Conservation (phyloP, 306 rosid species). For the Crotalaria pallida region DNA sequence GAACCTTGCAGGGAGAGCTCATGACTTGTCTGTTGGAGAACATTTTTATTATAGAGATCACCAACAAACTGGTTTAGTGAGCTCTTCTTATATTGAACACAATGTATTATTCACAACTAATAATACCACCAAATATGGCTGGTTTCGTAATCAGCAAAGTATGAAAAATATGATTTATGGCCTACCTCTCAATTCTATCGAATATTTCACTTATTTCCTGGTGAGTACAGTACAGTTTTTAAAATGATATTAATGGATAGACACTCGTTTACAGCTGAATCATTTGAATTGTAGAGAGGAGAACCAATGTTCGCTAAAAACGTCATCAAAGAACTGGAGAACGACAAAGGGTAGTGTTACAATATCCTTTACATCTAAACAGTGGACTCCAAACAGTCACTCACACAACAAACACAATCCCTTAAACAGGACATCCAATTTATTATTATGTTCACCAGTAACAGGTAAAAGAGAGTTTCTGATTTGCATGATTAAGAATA, state of each 20-base stretch:
- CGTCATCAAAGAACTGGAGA: conserved; percentile 40
- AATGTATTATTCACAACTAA: conserved; percentile 14
- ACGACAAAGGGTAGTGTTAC: conserved; percentile 42
- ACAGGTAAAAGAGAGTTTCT: neutral
- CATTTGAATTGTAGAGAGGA: conserved; percentile 53
- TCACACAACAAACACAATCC: neutral
- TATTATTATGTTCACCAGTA: neutral
- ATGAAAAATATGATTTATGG: conserved; percentile 39
- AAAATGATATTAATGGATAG: neutral
- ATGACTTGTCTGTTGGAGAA: neutral
- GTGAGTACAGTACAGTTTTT: conserved; percentile 34
- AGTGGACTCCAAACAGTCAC: neutral
- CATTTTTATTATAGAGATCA: neutral
- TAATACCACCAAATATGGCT: conserved; percentile 19
- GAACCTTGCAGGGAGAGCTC: conserved; percentile 4
- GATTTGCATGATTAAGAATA: neutral
- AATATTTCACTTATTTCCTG: conserved; percentile 57
- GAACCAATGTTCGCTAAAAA: conserved; percentile 55
- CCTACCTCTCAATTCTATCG: conserved; percentile 45
- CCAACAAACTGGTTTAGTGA: neutral
- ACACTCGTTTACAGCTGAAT: conserved; percentile 10
- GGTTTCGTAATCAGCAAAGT: conserved; percentile 29
- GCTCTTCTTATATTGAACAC: conserved; percentile 14
- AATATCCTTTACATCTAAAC: conserved; percentile 7
- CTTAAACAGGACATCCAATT: neutral